Evolutionary conservation across 495 filamentous ascomycete genomes (phyloP), one percentile per base, ranked within the genome.

Genomic region (Annulohypoxylon bovei): DNA sequence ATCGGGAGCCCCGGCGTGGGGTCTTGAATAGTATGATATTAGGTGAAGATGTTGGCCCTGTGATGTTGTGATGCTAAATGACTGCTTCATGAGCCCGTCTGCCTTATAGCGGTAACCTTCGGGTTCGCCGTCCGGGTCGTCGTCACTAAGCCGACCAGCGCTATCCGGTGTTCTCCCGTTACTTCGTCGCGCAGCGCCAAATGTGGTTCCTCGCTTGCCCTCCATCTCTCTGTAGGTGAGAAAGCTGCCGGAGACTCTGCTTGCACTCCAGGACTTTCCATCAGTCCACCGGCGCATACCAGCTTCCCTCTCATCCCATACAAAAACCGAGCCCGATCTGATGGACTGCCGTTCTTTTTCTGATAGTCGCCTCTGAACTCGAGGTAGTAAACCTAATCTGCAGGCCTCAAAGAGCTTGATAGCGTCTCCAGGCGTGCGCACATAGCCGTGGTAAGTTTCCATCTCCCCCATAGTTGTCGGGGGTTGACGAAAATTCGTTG

Each of bases 241-340:
- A 75, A 99, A 99, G 81, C 96, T 98, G 16, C 95, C 95, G 0
- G 96, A 98, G 2, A 99, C 95, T 59, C 95, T 88, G 77, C 95
- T 98, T 23, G 95, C 95, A 74, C 96, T 98, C 95, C 95, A 99
- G 44, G 95, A 98, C 78, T 99, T 99, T 20, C 95, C 95, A 73
- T 99, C 95, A 0, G 95, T 99, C 95, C 95, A 99, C 79, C 95
- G 85, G 62, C 95, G 87, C 95, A 99, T 99, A 59, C 95, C 95
- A 7, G 95, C 95, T 84, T 99, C 95, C 70, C 95, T 85, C 84
- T 99, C 95, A 80, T 98, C 96, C 95, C 95, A 99, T 32, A 99
- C 95, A 75, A 98, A 99, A 6, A 99, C 95, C 0, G 96, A 98
- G 16, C 95, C 95, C 2, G 95, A 97, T 66, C 91, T 89, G 75